phyloP scores from a whole-genome alignment of 495 filamentous ascomycete genomes.

The Penicillium samsonianum region DNA sequence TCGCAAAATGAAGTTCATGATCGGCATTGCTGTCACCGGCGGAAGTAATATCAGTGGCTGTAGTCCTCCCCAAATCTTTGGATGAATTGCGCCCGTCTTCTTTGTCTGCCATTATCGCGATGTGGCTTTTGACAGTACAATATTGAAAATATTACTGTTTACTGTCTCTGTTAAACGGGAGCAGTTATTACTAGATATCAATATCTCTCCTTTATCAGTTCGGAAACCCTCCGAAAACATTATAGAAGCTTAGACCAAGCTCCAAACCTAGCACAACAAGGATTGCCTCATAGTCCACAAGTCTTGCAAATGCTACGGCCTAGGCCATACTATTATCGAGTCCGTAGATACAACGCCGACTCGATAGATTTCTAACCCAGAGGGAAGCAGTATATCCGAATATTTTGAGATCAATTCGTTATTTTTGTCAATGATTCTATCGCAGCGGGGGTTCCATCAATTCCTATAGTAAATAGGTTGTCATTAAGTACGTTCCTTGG shows the following conservation, averaged over 20 bases:
- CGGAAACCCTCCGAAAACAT: conserved; percentile 9
- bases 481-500: no score
- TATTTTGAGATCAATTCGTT: no score
- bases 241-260: background rate
- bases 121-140: background rate
- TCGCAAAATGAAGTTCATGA: conserved; percentile 25
- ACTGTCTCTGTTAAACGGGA: background rate
- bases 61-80: conserved; percentile 3
- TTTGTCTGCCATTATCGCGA: conserved; percentile 12
- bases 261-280: background rate
- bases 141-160: background rate
- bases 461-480: no score
- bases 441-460: no score
- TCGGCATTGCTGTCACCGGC: conserved; percentile 27
- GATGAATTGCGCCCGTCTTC: background rate
- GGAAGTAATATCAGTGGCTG: conserved; percentile 19
- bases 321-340: background rate
- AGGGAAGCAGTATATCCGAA: no score
- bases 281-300: conserved; percentile 11
- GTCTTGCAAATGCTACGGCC: conserved; percentile 5
- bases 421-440: no score
- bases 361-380: no score
- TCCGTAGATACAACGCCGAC: no score
- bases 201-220: background rate
- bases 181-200: background rate